Conservation (phyloP, 805 yeast species). For the Sporopachydermia lactativora region DNA sequence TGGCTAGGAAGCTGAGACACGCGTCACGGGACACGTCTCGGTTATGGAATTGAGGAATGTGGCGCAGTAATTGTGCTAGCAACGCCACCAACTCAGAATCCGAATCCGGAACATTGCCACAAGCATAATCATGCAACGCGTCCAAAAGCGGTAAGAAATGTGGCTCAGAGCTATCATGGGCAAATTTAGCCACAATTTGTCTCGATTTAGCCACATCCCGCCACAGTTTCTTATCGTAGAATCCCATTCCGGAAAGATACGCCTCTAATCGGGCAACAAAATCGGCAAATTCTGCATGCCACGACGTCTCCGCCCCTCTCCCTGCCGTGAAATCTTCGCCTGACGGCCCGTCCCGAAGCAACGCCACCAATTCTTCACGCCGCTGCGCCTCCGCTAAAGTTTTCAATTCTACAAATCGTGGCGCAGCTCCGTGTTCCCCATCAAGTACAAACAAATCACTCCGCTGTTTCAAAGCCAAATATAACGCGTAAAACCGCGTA, state of each 20-base stretch:
- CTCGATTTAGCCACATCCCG: neutral
- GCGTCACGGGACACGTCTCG: neutral
- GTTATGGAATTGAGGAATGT: neutral
- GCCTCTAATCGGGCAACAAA: neutral
- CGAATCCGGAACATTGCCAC: neutral
- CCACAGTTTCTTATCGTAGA: neutral
- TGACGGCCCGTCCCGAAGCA: neutral
- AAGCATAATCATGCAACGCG: neutral
- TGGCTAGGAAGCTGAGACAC: neutral
- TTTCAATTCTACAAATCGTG: neutral
- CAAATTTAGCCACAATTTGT: neutral
- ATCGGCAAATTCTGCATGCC: neutral
- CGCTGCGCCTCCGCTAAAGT: neutral
- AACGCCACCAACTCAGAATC: neutral
- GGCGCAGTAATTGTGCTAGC: neutral
- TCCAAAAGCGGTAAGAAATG: neutral
- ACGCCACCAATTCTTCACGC: neutral
- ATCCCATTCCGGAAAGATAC: neutral
- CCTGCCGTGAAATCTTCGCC: too few species aligned
- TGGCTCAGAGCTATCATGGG: too few species aligned
- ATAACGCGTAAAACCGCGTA: neutral
- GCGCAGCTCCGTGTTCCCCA: neutral
- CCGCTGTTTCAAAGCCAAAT: neutral
- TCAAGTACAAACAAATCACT: neutral
- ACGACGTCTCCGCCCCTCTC: too few species aligned